Evolutionary conservation across 2,329 filamentous ascomycete genomes (phyloP), one percentile per base, ranked within the genome.

Genomic region (Achaetomium macrosporum): DNA sequence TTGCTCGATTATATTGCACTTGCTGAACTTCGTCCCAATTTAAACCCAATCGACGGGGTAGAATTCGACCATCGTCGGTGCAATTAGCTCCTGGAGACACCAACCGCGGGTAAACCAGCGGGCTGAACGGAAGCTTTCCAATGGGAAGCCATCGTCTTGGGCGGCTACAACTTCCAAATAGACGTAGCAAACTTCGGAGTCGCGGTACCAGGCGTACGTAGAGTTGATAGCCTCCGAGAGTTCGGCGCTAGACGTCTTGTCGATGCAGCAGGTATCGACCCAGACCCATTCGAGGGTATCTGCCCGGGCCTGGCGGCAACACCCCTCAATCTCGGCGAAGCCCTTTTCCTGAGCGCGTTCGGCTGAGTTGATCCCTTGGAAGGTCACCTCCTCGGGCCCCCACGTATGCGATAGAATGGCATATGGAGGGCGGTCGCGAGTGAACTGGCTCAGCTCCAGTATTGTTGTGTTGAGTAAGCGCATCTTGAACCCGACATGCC

Each of bases 1-100:
- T 4, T 4, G 11, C 10, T 47, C 45, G 11, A 49, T 42, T 13
- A 9, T 1, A 3, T 15, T 1, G 30, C 17, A 35, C 25, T 39
- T 3, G 12, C 37, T 36, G 2, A 33, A n/a, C 29, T 42, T 49
- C 1, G 37, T 36, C 15, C 51, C 51, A 7, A 53, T 9, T 15
- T 33, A 31, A 8, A 13, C 6, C 71, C 51, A 53, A 11, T 40
- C 33, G 15, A 16, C 30, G 3, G 46, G 16, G 35, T 53, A 53
- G 13, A 53, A 53, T 20, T 48, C 51, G 25, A 53, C 35, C 1
- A 3, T 1, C 5, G 1, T 15, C 1, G 51, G 51, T 0, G 51
- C 51, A 12, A 53, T 53, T 1, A 53, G 35, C 33, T 53, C 51
- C 4, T 53, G 51, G 11, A 53, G 46, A 3, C 40, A 44, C 51